These are phyloP conservation scores for Monilinia fructicola DNA, from an alignment of 2,329 filamentous ascomycete genomes.

Conservation along the genomic window DNA sequence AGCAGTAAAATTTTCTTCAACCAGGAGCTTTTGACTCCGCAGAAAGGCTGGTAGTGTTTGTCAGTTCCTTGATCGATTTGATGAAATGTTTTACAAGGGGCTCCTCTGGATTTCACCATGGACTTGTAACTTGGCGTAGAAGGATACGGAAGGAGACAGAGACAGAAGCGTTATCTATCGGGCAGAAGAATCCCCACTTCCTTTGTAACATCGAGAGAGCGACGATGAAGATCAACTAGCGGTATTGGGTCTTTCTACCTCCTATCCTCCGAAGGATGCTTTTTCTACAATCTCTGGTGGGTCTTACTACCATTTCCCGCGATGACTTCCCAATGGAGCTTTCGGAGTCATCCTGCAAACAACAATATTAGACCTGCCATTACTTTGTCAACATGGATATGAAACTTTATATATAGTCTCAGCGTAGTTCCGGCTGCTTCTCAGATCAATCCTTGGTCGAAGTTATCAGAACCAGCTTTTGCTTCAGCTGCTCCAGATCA, in stretches of 20 bases:
- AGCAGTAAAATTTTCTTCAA: neutral
- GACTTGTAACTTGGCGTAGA: neutral
- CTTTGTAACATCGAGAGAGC: neutral
- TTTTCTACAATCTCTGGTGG: neutral
- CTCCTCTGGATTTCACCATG: neutral
- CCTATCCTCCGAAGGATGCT: neutral
- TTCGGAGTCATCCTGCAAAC: neutral
- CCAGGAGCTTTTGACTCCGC: neutral
- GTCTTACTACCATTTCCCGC: neutral
- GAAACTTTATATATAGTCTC: slow-evolving; percentile 7
- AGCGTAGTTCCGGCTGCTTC: neutral
- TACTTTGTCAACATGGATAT: neutral
- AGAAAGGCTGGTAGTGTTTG: neutral
- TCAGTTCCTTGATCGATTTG: neutral
- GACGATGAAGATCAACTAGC: neutral
- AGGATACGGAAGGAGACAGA: neutral
- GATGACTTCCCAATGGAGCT: slow-evolving; percentile 1
- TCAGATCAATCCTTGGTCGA: neutral
- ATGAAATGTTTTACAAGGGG: neutral
- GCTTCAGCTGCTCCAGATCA: neutral
- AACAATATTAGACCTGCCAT: neutral
- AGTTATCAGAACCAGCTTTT: neutral
- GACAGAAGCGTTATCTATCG: neutral
- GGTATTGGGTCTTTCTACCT: neutral
- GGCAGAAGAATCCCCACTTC: neutral